These are phyloP conservation scores for Sporothrix luriei DNA, from an alignment of 2,329 filamentous ascomycete genomes.

Conservation along the genomic window DNA sequence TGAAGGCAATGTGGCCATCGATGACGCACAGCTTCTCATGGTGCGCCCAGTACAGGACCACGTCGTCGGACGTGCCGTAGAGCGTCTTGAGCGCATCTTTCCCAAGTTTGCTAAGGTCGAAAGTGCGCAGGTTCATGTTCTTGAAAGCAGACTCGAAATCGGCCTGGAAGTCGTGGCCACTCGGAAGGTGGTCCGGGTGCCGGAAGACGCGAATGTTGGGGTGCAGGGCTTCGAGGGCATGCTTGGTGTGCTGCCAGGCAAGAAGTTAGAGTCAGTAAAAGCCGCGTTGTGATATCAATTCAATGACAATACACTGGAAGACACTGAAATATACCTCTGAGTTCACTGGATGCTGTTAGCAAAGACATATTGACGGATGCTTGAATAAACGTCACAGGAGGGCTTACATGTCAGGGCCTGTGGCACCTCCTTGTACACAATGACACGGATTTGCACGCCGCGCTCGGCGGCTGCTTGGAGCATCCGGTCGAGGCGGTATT, in stretches of 20 bases:
- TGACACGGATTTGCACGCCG: constrained; percentile 80
- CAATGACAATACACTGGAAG: neutral
- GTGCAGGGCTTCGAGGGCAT: constrained; percentile 73
- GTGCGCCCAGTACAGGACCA: constrained; percentile 89
- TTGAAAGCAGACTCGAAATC: constrained; percentile 66
- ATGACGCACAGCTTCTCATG: constrained; percentile 88
- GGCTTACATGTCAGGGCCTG: constrained; percentile 76
- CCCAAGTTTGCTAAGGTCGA: constrained; percentile 66
- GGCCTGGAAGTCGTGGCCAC: constrained; percentile 66
- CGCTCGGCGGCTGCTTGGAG: constrained; percentile 79
- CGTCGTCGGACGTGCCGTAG: constrained; percentile 79
- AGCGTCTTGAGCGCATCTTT: constrained; percentile 73
- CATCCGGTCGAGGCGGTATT: constrained; percentile 82
- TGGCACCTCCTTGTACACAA: constrained; percentile 90
- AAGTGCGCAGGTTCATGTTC: constrained; percentile 51
- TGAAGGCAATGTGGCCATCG: constrained; percentile 79
- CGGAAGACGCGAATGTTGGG: constrained; percentile 86
- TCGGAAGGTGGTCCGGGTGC: constrained; percentile 84
- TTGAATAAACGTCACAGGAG: neutral
- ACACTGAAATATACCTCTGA: constrained; percentile 23
- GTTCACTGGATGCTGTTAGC: constrained; percentile 50
- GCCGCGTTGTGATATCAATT: neutral
- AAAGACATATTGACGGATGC: constrained; percentile 24
- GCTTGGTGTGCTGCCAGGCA: constrained; percentile 68
- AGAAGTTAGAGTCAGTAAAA: neutral